phyloP scores from a whole-genome alignment of 441 rosid genomes.

The Jatropha podagrica region DNA sequence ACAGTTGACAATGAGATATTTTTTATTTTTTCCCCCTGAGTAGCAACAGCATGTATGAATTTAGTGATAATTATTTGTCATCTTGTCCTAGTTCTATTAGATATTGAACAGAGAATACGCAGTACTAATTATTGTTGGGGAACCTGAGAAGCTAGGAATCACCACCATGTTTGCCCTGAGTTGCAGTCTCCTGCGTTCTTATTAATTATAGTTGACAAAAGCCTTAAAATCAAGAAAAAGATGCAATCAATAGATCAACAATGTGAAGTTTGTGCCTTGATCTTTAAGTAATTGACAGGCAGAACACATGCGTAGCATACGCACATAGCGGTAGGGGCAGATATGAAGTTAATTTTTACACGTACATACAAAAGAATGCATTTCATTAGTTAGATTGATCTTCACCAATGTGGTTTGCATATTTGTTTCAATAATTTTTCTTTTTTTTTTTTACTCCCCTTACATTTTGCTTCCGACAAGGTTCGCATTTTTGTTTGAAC shows the following conservation, averaged over 20 bases:
- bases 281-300: not conserved
- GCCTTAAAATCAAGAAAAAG: not conserved
- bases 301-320: not conserved
- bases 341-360: not conserved
- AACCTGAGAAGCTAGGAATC: not conserved
- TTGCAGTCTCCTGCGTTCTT: not conserved
- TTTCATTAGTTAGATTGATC: not conserved
- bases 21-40: not conserved
- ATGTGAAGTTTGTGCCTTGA: not conserved
- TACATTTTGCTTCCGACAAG: too few relatives aligned
- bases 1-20: not conserved
- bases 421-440: not conserved
- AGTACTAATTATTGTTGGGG: not conserved
- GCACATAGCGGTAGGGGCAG: not conserved
- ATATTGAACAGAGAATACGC: not conserved
- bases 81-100: not conserved
- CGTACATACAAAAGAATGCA: not conserved
- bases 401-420: not conserved
- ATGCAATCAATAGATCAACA: not conserved
- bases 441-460: too few relatives aligned
- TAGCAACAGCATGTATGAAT: not conserved
- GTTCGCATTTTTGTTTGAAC: too few relatives aligned
- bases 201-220: not conserved
- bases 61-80: not conserved
- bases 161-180: not conserved